These are phyloP conservation scores for Penicillium goetzii DNA, from an alignment of 495 filamentous ascomycete genomes.

Conservation along the genomic window DNA sequence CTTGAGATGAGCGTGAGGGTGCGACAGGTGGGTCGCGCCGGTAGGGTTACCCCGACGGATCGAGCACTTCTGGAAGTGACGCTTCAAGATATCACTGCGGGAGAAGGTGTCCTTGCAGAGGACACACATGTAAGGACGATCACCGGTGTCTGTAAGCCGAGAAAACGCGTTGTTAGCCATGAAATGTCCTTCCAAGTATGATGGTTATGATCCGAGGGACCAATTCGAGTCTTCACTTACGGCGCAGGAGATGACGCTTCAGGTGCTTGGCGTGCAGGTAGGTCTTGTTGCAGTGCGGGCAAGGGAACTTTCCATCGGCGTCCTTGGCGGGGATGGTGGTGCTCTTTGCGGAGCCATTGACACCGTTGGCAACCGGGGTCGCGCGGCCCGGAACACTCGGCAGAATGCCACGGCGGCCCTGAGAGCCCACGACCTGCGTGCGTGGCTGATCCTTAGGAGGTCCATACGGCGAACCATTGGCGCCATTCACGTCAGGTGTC, in stretches of 20 bases:
- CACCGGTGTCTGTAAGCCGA: constrained; percentile 75
- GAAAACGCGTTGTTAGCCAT: neutral
- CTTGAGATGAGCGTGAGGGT: constrained; percentile 86
- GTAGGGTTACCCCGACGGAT: constrained; percentile 92
- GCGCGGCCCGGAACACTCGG: constrained; percentile 85
- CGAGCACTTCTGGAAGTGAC: constrained; percentile 98
- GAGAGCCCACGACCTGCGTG: constrained; percentile 89
- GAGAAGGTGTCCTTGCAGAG: constrained; percentile 99
- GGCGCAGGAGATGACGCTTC: constrained; percentile 91
- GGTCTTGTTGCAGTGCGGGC: constrained; percentile 94
- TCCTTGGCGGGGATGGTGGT: constrained; percentile 87
- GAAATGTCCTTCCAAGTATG: neutral
- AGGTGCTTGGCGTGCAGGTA: constrained; percentile 97
- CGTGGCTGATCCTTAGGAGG: constrained; percentile 60
- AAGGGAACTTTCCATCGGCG: constrained; percentile 95
- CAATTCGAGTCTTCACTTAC: constrained; percentile 62
- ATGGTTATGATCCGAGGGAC: neutral
- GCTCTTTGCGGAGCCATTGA: constrained; percentile 66
- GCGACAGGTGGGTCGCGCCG: constrained; percentile 86
- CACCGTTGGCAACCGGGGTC: constrained; percentile 64
- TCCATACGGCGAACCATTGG: constrained; percentile 47
- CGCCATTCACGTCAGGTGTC: constrained; percentile 43
- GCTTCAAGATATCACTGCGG: constrained; percentile 95
- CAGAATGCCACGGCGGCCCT: constrained; percentile 84
- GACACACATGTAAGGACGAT: constrained; percentile 95